These are phyloP conservation scores for Posidonia oceanica DNA, from an alignment of 116 monocot species.

Conservation along the genomic window DNA sequence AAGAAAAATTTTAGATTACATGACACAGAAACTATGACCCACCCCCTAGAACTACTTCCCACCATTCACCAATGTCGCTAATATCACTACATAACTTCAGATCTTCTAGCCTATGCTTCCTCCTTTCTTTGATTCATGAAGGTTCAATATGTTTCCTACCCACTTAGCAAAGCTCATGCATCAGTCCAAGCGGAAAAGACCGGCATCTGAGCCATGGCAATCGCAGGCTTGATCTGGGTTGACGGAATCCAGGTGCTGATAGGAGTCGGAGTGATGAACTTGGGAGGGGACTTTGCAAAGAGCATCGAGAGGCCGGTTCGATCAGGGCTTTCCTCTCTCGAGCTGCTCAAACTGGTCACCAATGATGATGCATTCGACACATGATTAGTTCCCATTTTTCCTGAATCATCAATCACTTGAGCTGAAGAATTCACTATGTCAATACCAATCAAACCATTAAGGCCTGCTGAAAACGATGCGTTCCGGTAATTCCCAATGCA, in stretches of 20 bases:
- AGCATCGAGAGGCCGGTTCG: constrained; percentile 21
- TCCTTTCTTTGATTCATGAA: neutral
- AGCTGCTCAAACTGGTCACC: constrained; percentile 52
- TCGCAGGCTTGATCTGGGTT: constrained; percentile 27
- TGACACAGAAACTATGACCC: neutral
- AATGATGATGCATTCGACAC: constrained; percentile 49
- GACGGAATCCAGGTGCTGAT: constrained; percentile 41
- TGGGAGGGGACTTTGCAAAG: constrained; percentile 23
- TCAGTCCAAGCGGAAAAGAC: constrained; percentile 85
- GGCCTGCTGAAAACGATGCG: constrained; percentile 2
- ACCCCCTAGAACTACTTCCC: neutral
- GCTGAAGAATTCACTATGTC: constrained; percentile 15
- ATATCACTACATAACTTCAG: neutral
- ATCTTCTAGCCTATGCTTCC: neutral
- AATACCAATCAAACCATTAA: constrained; percentile 23
- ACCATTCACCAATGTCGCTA: neutral
- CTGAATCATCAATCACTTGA: constrained; percentile 22
- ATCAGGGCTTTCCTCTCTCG: constrained; percentile 52
- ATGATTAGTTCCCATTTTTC: constrained; percentile 18
- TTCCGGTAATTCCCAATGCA: constrained; percentile 9
- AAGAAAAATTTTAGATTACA: neutral
- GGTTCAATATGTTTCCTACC: constrained; percentile 1
- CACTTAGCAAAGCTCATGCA: constrained; percentile 13
- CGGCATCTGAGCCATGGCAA: constrained; percentile 45
- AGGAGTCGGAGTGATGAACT: constrained; percentile 22